Conservation (phyloP, 495 filamentous ascomycete genomes). For the Aspergillus hancockii region DNA sequence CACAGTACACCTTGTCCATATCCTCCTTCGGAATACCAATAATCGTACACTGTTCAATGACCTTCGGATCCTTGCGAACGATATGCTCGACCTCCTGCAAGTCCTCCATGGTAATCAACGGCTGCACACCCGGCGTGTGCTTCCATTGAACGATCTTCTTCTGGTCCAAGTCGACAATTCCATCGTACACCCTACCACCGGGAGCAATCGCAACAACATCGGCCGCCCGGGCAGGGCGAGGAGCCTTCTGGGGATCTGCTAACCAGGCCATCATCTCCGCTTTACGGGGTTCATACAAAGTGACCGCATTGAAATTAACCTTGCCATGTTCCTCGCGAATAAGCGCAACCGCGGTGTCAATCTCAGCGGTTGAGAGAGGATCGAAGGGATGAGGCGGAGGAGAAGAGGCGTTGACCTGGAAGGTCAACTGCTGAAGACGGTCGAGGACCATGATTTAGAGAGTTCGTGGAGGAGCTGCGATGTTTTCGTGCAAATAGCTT, state of each 20-base stretch:
- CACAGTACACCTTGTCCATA: constrained; percentile 92
- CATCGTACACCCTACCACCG: constrained; percentile 82
- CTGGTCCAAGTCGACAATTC: constrained; percentile 73
- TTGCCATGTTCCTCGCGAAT: constrained; percentile 70
- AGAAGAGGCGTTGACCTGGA: constrained; percentile 59
- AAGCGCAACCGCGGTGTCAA: constrained; percentile 70
- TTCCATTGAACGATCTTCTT: constrained; percentile 76
- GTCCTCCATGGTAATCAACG: constrained; percentile 95
- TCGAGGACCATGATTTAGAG: constrained; percentile 60
- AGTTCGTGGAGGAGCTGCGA: background rate
- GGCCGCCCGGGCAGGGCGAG: constrained; percentile 71
- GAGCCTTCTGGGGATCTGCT: constrained; percentile 56
- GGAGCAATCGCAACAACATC: constrained; percentile 86
- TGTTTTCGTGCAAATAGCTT: background rate
- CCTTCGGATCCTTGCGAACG: constrained; percentile 76
- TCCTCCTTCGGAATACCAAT: constrained; percentile 83
- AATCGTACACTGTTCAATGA: constrained; percentile 89
- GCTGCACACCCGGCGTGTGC: constrained; percentile 76
- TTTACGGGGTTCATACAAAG: constrained; percentile 87
- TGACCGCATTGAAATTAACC: constrained; percentile 85
- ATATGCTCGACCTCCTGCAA: constrained; percentile 83
- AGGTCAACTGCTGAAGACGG: constrained; percentile 66
- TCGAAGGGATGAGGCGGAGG: constrained; percentile 78
- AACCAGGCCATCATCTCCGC: constrained; percentile 85
- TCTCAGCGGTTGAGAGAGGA: constrained; percentile 75